Conservation (phyloP, 2,329 filamentous ascomycete genomes). For the Capronia americana region DNA sequence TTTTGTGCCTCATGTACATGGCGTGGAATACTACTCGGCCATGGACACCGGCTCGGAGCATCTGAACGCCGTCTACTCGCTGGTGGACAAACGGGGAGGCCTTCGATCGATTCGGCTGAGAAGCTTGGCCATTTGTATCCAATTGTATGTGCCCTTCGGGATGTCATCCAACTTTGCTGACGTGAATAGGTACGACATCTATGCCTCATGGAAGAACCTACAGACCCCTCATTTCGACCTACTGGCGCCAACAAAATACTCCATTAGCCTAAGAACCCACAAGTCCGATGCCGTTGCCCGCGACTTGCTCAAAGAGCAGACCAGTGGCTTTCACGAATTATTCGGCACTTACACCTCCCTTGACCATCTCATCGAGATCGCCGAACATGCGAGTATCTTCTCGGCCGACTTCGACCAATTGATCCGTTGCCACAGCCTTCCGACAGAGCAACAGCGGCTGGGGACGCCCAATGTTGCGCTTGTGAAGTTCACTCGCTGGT, state of each 20-base stretch:
- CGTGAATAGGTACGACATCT: constrained; percentile 2
- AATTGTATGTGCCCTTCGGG: neutral
- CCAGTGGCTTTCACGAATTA: neutral
- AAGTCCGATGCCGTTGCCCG: neutral
- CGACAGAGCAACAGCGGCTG: neutral
- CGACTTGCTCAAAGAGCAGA: neutral
- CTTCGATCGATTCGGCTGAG: constrained; percentile 1
- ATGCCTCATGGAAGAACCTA: constrained; percentile 2
- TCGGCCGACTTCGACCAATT: constrained; percentile 9
- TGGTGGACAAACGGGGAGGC: constrained; percentile 8
- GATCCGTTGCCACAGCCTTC: constrained; percentile 2
- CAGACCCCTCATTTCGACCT: constrained; percentile 7
- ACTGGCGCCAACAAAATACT: constrained; percentile 1
- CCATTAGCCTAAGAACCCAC: constrained; percentile 6
- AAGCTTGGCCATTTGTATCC: constrained; percentile 6
- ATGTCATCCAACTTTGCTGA: neutral
- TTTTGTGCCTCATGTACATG: constrained; percentile 9
- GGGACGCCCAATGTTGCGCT: constrained; percentile 2
- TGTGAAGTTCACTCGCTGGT: constrained; percentile 11
- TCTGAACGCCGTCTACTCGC: constrained; percentile 5
- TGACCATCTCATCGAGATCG: constrained; percentile 5
- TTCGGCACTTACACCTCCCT: neutral
- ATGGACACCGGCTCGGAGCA: constrained; percentile 8
- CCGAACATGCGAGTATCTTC: constrained; percentile 9
- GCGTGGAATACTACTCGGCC: constrained; percentile 8